phyloP scores from a whole-genome alignment of 805 yeast genomes.

The Jamesozyma hellenica region DNA sequence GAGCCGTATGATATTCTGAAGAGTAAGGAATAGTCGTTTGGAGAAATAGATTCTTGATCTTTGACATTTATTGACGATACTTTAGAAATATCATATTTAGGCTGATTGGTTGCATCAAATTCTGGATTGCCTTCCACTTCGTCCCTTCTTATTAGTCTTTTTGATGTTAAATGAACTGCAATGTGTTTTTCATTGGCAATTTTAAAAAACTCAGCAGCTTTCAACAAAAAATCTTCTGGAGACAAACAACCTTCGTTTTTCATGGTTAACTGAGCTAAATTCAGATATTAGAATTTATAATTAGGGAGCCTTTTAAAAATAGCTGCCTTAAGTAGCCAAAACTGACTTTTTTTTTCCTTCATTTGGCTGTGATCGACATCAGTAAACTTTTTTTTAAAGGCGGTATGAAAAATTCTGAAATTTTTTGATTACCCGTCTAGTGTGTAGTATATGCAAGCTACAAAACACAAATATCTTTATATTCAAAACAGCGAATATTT shows the following conservation, averaged over 20 bases:
- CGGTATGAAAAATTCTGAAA: too few species aligned
- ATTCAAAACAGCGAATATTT: too few species aligned
- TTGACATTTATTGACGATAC: conserved; percentile 11
- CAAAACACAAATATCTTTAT: too few species aligned
- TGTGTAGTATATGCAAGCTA: too few species aligned
- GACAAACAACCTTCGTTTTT: conserved; percentile 7
- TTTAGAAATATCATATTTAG: conserved; percentile 24
- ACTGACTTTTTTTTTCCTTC: too few species aligned
- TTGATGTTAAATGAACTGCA: conserved; percentile 22
- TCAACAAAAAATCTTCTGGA: conserved; percentile 17
- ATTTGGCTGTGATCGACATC: too few species aligned
- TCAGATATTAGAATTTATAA: too few species aligned
- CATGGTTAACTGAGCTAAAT: conserved; percentile 1
- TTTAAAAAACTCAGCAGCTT: conserved; percentile 17
- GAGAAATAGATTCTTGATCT: conserved; percentile 14
- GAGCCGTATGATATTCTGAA: conserved; percentile 43
- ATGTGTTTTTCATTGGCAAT: conserved; percentile 20
- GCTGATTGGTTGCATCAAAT: conserved; percentile 40
- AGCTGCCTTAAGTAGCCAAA: too few species aligned
- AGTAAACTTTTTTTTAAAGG: too few species aligned
- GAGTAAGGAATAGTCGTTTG: conserved; percentile 46
- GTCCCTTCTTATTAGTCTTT: conserved; percentile 24
- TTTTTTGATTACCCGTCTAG: too few species aligned
- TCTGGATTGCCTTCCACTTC: conserved; percentile 33
- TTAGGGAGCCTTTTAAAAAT: too few species aligned